Evolutionary conservation across 2,329 filamentous ascomycete species (phyloP).

Genomic region (Fusarium kyushuense): DNA sequence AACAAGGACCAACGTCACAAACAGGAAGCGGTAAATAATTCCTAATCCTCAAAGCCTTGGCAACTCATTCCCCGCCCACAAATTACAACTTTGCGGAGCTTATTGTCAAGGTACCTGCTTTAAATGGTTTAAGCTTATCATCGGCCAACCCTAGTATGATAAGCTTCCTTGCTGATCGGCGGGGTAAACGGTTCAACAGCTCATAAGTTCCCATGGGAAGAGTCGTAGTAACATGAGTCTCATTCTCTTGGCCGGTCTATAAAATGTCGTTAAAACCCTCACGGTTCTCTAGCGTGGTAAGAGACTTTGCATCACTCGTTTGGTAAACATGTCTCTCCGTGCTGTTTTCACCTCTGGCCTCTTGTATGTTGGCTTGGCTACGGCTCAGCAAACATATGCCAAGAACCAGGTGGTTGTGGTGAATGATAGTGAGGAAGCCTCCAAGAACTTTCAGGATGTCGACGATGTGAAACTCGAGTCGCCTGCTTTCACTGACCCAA

Average conservation of each 20-base stretch:
- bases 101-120: conserved; percentile 28
- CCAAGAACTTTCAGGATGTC: conserved; percentile 43
- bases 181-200: conserved; percentile 7
- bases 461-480: conserved; percentile 42
- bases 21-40: conserved; percentile 6
- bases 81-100: conserved; percentile 15
- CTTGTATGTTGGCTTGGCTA: conserved; percentile 33
- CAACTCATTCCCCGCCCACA: conserved; percentile 22
- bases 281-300: background rate
- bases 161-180: conserved; percentile 27
- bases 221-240: background rate
- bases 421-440: conserved; percentile 41
- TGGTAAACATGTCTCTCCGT: conserved; percentile 19
- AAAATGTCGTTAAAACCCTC: conserved; percentile 8
- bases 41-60: conserved; percentile 25
- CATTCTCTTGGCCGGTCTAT: conserved; percentile 3
- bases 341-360: conserved; percentile 21
- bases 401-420: conserved; percentile 44
- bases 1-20: background rate
- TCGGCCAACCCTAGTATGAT: conserved; percentile 16
- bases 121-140: conserved; percentile 34
- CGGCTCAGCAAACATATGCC: conserved; percentile 43
- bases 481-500: conserved; percentile 42
- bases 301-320: background rate
- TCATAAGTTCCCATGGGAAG: background rate